These are phyloP conservation scores for Picochlorum sp. DNA, from an alignment of 139 green algal genomes.

Conservation along the genomic window DNA sequence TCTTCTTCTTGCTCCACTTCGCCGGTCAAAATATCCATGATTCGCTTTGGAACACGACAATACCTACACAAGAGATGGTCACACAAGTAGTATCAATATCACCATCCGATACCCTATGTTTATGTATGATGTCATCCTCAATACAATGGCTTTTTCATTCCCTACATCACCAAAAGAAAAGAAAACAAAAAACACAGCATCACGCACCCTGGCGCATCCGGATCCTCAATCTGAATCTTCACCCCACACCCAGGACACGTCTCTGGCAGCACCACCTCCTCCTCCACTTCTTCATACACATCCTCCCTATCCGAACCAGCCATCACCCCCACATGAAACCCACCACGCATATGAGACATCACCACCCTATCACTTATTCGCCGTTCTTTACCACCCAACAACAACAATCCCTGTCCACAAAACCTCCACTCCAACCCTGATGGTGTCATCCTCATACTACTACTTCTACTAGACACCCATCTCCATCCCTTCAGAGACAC, in stretches of 20 bases:
- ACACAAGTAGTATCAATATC: too few relatives aligned
- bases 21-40: slow-evolving; percentile 32
- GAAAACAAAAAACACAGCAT: neutral
- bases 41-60: slow-evolving; percentile 48
- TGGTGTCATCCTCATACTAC: too few relatives aligned
- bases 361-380: too few relatives aligned
- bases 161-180: neutral
- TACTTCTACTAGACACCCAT: too few relatives aligned
- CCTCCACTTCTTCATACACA: slow-evolving; percentile 1
- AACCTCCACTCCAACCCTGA: too few relatives aligned
- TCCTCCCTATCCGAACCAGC: neutral
- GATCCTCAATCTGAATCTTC: slow-evolving; percentile 52
- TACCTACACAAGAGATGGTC: slow-evolving; percentile 33
- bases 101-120: too few relatives aligned
- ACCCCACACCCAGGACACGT: slow-evolving; percentile 75
- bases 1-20: neutral
- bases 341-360: too few relatives aligned
- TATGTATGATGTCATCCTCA: too few relatives aligned
- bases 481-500: too few relatives aligned
- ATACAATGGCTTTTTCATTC: too few relatives aligned
- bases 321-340: neutral
- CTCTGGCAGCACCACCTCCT: slow-evolving; percentile 31
- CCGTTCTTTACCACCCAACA: too few relatives aligned
- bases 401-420: too few relatives aligned
- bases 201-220: slow-evolving; percentile 53